Evolutionary conservation across 2,329 filamentous ascomycete species (phyloP), one percentile per base, ranked within the genome.

Genomic region (Venturia asperata): DNA sequence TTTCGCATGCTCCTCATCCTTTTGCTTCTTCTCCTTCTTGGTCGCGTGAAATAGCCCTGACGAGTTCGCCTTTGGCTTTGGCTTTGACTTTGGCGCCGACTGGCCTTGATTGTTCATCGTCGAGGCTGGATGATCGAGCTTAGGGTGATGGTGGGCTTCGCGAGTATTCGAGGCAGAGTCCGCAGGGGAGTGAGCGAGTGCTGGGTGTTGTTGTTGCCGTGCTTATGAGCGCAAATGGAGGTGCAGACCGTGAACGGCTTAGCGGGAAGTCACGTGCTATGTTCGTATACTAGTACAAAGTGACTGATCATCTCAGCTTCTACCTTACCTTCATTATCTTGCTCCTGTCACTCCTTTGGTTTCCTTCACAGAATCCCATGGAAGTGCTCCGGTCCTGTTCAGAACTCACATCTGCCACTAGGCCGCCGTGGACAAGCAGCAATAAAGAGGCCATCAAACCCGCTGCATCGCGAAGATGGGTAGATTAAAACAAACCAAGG

Each of bases 11-110:
- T 74, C 70, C 75, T 72, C 68, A 21, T 73, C 71, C 66, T 74
- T 71, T 65, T 75, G 66, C 24, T 72, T 71, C 66, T 75, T 67
- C 21, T 72, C 71, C 39, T 70, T 69, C 1, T 73, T 69, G 45
- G 75, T 74, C 64, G 71, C 71, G 68, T 74, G 73, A 60, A 76
- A 70, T 43, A 73, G 74, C 63, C 72, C 67, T 27, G 71, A 70
- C 10, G 72, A 70, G 6, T 52, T 52, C 11, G 13, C 47, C 24
- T 52, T 52, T 21, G 47, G 47, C 21, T 27, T 27, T 15, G 21
- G 39, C 39, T 41, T 15, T 52, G 47, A 9, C 21, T 52, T 21
- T 13, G 47, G 47, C 47, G 21, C n/a, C 47, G 47, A 2, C 47
- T 52, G 47, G 47, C n/a, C 47, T 15, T 52, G 47, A 27, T 10